Conservation (phyloP, 1,139 yeast species). For the Hemisphaericaspora xylofermentans region DNA sequence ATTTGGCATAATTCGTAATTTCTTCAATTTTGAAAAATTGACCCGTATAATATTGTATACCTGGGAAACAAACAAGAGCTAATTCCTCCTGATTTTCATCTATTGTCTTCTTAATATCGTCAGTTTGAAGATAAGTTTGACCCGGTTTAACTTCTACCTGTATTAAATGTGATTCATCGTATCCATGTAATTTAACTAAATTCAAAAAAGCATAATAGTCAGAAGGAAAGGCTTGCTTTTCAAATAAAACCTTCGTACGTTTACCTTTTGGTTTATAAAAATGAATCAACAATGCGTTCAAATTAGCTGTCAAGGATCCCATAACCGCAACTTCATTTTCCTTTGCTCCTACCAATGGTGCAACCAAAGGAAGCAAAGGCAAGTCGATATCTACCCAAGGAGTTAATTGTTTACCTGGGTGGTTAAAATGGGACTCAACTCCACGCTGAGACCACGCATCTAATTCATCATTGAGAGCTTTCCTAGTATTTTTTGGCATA, state of each 20-base stretch:
- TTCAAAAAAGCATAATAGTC: slow-evolving; percentile 86
- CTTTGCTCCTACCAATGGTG: slow-evolving; percentile 74
- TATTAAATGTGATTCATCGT: slow-evolving; percentile 57
- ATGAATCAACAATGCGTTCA: slow-evolving; percentile 69
- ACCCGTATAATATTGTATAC: slow-evolving; percentile 91
- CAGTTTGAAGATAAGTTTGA: slow-evolving; percentile 57
- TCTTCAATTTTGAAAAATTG: slow-evolving; percentile 72
- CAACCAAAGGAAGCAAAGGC: slow-evolving; percentile 66
- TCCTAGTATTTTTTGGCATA: slow-evolving; percentile 68
- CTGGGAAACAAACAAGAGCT: slow-evolving; percentile 79
- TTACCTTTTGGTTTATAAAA: slow-evolving; percentile 68
- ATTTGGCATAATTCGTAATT: slow-evolving; percentile 59
- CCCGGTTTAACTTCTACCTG: slow-evolving; percentile 60
- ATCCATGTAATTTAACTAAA: slow-evolving; percentile 65
- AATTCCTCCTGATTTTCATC: slow-evolving; percentile 59
- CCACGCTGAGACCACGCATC: slow-evolving; percentile 80
- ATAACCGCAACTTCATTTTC: slow-evolving; percentile 77
- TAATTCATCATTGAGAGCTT: slow-evolving; percentile 63
- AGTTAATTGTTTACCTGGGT: slow-evolving; percentile 49
- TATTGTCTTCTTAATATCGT: slow-evolving; percentile 58
- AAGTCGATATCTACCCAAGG: slow-evolving; percentile 84
- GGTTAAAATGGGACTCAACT: slow-evolving; percentile 82
- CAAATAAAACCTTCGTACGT: slow-evolving; percentile 74
- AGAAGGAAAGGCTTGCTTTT: slow-evolving; percentile 86
- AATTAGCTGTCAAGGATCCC: slow-evolving; percentile 82